Evolutionary conservation across 495 filamentous ascomycete genomes (phyloP).

Genomic region (Jackrogersella multiformis): DNA sequence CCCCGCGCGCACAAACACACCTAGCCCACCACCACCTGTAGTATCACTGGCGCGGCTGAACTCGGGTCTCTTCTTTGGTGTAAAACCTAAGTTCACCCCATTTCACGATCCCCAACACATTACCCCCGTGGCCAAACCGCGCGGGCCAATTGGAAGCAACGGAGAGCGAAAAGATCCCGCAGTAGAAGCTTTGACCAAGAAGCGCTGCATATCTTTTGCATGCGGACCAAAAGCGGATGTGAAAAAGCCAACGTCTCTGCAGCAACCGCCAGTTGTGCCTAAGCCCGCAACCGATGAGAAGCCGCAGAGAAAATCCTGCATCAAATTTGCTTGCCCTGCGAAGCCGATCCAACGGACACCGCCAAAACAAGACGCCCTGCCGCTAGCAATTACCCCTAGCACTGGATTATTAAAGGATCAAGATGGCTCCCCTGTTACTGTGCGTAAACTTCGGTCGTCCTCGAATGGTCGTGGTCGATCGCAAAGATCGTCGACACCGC

Average conservation of each 20-base stretch:
- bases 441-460: slow-evolving; percentile 53
- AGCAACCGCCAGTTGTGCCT: slow-evolving; percentile 38
- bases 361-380: slow-evolving; percentile 21
- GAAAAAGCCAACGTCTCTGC: slow-evolving; percentile 43
- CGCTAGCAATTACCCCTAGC: slow-evolving; percentile 32
- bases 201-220: slow-evolving; percentile 92
- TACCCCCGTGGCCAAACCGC: slow-evolving; percentile 21
- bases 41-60: slow-evolving; percentile 36
- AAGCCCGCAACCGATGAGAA: slow-evolving; percentile 44
- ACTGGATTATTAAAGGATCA: slow-evolving; percentile 38
- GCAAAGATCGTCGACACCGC: slow-evolving; percentile 58
- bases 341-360: slow-evolving; percentile 37
- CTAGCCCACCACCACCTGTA: slow-evolving; percentile 79
- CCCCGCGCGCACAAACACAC: slow-evolving; percentile 84
- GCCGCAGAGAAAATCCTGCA: slow-evolving; percentile 52
- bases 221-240: slow-evolving; percentile 66
- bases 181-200: slow-evolving; percentile 57
- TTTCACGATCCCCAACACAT: slow-evolving; percentile 24
- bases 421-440: slow-evolving; percentile 50
- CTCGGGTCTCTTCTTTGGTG: slow-evolving; percentile 40
- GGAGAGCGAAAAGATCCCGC: slow-evolving; percentile 42
- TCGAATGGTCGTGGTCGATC: slow-evolving; percentile 55
- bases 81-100: slow-evolving; percentile 27
- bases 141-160: slow-evolving; percentile 20
- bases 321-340: slow-evolving; percentile 63